Percentiles rank a stretch among this genome's conserved stretches.
These are phyloP conservation scores for Phytophthora litchii DNA, from an alignment of 352 stramenopile genomes.

Conservation along the genomic window DNA sequence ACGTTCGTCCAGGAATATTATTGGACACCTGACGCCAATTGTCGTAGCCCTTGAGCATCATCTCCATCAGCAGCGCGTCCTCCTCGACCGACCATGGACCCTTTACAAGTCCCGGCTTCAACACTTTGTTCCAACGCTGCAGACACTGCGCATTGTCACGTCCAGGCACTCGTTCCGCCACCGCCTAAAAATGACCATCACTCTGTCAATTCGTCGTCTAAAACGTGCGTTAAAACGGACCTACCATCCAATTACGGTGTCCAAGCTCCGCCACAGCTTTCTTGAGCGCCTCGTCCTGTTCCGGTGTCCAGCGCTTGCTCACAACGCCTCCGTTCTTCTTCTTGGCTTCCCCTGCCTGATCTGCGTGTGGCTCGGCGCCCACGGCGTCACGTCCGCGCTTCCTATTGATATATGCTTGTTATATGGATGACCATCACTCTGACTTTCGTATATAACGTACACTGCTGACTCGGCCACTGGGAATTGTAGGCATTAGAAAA, in stretches of 20 bases:
- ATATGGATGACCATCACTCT: slow-evolving; percentile 19
- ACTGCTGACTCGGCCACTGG: slow-evolving; percentile 32
- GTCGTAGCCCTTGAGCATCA: slow-evolving; percentile 83
- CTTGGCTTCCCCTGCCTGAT: slow-evolving; percentile 47
- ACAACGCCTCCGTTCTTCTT: slow-evolving; percentile 47
- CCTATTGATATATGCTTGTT: slow-evolving; percentile 14
- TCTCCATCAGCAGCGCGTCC: slow-evolving; percentile 85
- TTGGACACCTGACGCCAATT: slow-evolving; percentile 76
- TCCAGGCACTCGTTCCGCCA: slow-evolving; percentile 64
- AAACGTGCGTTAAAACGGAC: background rate
- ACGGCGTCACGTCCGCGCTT: slow-evolving; percentile 43
- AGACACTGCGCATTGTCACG: slow-evolving; percentile 85
- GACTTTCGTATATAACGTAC: slow-evolving; percentile 13
- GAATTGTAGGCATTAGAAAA: background rate
- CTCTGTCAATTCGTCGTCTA: background rate
- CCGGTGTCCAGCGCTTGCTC: slow-evolving; percentile 80
- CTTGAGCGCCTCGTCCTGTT: slow-evolving; percentile 87
- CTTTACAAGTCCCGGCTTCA: slow-evolving; percentile 93
- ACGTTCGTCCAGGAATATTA: slow-evolving; percentile 76
- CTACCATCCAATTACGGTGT: slow-evolving; percentile 90
- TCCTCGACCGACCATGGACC: slow-evolving; percentile 93
- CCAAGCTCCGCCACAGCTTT: slow-evolving; percentile 78
- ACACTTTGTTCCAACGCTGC: slow-evolving; percentile 89
- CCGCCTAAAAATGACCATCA: slow-evolving; percentile 35
- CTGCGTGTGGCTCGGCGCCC: slow-evolving; percentile 11